phyloP scores from a whole-genome alignment of 2,329 filamentous ascomycete species.

The Lecanicillium sp. region DNA sequence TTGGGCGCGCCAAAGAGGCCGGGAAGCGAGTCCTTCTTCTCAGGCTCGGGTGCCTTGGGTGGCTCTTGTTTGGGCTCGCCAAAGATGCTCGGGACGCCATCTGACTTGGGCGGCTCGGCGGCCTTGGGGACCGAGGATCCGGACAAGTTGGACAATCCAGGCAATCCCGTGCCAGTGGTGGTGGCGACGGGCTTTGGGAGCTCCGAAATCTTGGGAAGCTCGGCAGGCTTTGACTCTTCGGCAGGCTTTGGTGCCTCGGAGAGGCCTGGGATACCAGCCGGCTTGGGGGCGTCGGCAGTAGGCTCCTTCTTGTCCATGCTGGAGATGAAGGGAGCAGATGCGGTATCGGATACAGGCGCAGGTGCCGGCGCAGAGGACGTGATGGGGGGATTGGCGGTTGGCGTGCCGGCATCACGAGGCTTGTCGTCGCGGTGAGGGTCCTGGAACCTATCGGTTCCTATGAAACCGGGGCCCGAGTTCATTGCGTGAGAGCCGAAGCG shows the following conservation, averaged over 20 bases:
- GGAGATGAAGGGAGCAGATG: too few species aligned
- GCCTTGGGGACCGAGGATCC: constrained; percentile 1
- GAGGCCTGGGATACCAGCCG: background rate
- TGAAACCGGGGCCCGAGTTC: too few species aligned
- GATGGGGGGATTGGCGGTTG: too few species aligned
- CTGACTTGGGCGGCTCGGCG: background rate
- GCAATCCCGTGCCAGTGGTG: background rate
- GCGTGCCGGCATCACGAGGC: too few species aligned
- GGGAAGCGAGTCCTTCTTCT: too few species aligned
- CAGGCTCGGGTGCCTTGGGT: background rate
- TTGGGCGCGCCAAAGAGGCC: too few species aligned
- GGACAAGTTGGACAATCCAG: background rate
- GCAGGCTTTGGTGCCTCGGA: background rate
- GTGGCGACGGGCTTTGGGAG: background rate
- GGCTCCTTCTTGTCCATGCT: too few species aligned
- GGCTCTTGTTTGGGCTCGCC: background rate
- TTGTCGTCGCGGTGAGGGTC: too few species aligned
- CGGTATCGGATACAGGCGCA: too few species aligned
- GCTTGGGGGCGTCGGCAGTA: background rate
- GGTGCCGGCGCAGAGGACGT: too few species aligned
- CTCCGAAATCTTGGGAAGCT: constrained; percentile 1
- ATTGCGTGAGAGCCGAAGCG: too few species aligned
- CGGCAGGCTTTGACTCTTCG: background rate
- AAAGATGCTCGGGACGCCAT: background rate
- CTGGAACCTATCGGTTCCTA: too few species aligned